Percentiles rank a stretch among this genome's conserved stretches.
These are phyloP conservation scores for Potentilla sterilis DNA, from an alignment of 306 rosid species.

Conservation along the genomic window DNA sequence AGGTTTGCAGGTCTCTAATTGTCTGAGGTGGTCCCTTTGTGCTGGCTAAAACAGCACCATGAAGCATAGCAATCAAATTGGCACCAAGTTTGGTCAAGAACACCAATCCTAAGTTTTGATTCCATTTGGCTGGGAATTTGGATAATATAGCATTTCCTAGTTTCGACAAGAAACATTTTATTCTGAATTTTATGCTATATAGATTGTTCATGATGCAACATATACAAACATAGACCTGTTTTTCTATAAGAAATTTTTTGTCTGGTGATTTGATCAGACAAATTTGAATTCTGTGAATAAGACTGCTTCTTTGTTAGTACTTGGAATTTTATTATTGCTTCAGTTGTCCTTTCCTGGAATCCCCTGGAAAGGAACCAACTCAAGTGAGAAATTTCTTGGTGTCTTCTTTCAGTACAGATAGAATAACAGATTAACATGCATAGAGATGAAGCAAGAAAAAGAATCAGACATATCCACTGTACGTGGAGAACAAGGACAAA, in stretches of 20 bases:
- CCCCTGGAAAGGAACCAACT: conserved; percentile 21
- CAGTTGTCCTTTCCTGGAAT: conserved; percentile 15
- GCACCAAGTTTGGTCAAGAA: neutral
- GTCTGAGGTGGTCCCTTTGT: conserved; percentile 2
- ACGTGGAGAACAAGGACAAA: neutral
- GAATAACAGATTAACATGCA: conserved; percentile 2
- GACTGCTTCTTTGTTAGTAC: neutral
- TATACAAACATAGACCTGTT: neutral
- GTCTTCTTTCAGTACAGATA: neutral
- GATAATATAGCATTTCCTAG: neutral
- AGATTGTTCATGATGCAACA: neutral
- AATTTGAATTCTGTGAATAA: conserved; percentile 1
- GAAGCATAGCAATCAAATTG: neutral
- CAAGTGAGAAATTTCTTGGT: conserved; percentile 29
- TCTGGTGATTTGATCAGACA: neutral
- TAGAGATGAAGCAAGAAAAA: neutral
- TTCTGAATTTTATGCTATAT: neutral
- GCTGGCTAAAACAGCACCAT: neutral
- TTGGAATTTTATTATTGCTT: neutral
- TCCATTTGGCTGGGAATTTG: neutral
- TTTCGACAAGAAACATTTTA: neutral
- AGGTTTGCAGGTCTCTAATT: neutral
- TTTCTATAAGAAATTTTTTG: neutral
- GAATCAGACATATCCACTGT: neutral
- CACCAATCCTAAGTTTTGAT: neutral